A percentile compares a stretch with the other conserved stretches of the same genome.
Evolutionary conservation across 2,329 filamentous ascomycete genomes (phyloP).

Genomic region (Nothomitra cinnamomea): DNA sequence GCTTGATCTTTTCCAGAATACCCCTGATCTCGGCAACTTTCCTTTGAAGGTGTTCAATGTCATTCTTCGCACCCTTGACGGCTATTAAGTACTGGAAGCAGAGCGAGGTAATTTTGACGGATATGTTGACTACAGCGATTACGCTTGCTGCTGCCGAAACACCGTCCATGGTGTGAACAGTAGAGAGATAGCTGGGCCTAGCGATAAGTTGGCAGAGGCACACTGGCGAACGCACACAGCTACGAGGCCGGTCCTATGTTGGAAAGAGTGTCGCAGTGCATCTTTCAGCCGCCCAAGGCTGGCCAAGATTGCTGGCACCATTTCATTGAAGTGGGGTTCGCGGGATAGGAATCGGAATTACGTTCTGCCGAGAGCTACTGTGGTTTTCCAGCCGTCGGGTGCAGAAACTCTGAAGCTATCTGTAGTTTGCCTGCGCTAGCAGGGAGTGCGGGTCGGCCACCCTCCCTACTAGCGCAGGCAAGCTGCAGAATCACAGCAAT

Average conservation of each 20-base stretch:
- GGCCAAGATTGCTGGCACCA: slow-evolving; percentile 1
- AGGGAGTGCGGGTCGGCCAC: neutral
- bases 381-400: neutral
- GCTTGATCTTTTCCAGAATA: slow-evolving; percentile 14
- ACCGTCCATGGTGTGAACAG: slow-evolving; percentile 15
- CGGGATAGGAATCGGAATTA: slow-evolving; percentile 1
- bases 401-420: neutral
- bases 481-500: neutral
- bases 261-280: slow-evolving; percentile 1
- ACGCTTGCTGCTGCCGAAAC: slow-evolving; percentile 21
- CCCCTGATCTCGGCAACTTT: slow-evolving; percentile 15
- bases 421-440: slow-evolving; percentile 2
- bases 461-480: neutral
- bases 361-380: neutral
- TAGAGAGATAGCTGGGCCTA: neutral
- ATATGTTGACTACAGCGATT: slow-evolving; percentile 23
- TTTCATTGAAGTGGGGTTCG: slow-evolving; percentile 1
- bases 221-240: neutral
- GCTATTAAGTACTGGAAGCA: no score
- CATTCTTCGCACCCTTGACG: slow-evolving; percentile 17
- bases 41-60: slow-evolving; percentile 19
- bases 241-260: neutral
- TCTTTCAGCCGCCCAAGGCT: neutral
- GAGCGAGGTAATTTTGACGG: slow-evolving; percentile 20
- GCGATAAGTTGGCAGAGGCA: slow-evolving; percentile 2